Percentiles rank a stretch among this genome's conserved stretches.
Evolutionary conservation across 2,329 filamentous ascomycete genomes (phyloP).

Genomic region (Pyrenophora graminea): DNA sequence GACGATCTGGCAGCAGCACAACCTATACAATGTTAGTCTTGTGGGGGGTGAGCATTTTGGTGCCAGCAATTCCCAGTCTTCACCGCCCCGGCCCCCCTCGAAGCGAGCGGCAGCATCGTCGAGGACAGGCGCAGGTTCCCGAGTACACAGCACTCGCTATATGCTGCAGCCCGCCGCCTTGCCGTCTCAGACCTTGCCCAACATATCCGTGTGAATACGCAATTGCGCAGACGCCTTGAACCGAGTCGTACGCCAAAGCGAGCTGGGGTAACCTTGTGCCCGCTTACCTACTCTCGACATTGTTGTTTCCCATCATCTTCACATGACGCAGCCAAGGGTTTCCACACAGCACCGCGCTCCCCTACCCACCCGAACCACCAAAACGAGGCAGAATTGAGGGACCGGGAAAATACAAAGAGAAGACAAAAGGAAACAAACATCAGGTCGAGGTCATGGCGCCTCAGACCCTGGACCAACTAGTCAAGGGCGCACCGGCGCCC

Average conservation of each 20-base stretch:
- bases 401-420: neutral
- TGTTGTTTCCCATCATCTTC: neutral
- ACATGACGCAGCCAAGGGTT: conserved; percentile 8
- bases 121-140: neutral
- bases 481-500: conserved; percentile 82
- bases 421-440: neutral
- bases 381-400: neutral
- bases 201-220: conserved; percentile 1
- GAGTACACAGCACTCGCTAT: conserved; percentile 5
- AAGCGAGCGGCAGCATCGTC: conserved; percentile 18
- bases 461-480: conserved; percentile 74
- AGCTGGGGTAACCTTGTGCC: neutral
- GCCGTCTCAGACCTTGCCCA: neutral
- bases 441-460: conserved; percentile 17
- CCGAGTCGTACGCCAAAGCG: neutral
- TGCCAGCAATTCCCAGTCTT: conserved; percentile 21
- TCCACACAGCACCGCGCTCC: neutral
- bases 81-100: conserved; percentile 23
- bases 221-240: neutral
- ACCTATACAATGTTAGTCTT: conserved; percentile 10
- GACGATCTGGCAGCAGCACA: neutral
- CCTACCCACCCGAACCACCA: neutral
- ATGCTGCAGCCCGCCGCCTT: conserved; percentile 1
- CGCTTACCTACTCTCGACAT: neutral
- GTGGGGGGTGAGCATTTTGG: conserved; percentile 5